phyloP scores from a whole-genome alignment of 164 flowering plant genomes.

The Protea cynaroides region DNA sequence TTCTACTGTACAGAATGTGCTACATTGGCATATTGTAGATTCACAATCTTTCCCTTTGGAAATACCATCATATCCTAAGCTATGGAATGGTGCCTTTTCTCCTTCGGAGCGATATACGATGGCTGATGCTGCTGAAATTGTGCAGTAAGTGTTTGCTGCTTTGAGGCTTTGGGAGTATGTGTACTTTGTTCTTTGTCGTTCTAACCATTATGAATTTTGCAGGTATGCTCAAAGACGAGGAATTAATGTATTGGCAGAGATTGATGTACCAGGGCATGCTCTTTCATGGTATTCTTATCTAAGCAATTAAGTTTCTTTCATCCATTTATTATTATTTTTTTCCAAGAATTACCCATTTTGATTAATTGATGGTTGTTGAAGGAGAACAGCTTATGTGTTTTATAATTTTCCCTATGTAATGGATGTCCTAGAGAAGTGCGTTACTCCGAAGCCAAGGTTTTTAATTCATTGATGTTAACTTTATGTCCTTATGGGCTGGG shows the following conservation, averaged over 20 bases:
- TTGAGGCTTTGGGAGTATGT: background rate
- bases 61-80: slow-evolving; percentile 85
- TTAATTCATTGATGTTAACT: too few species aligned
- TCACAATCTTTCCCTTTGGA: slow-evolving; percentile 83
- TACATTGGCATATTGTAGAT: slow-evolving; percentile 97
- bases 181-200: slow-evolving; percentile 1
- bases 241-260: slow-evolving; percentile 72
- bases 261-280: slow-evolving; percentile 93
- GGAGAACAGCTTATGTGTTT: too few species aligned
- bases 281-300: slow-evolving; percentile 51
- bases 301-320: background rate
- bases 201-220: slow-evolving; percentile 17
- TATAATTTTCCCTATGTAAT: background rate
- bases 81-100: slow-evolving; percentile 87
- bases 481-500: too few species aligned
- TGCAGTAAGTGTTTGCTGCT: slow-evolving; percentile 37
- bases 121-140: slow-evolving; percentile 78
- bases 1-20: slow-evolving; percentile 55
- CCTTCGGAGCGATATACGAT: slow-evolving; percentile 63
- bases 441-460: too few species aligned
- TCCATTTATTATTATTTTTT: background rate
- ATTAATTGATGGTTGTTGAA: too few species aligned
- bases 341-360: too few species aligned
- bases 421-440: background rate
- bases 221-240: slow-evolving; percentile 77